A percentile compares a stretch with the other conserved stretches of the same genome.
Conservation (phyloP, 2,329 filamentous ascomycete species). For the Penicillium brevicompactum region DNA sequence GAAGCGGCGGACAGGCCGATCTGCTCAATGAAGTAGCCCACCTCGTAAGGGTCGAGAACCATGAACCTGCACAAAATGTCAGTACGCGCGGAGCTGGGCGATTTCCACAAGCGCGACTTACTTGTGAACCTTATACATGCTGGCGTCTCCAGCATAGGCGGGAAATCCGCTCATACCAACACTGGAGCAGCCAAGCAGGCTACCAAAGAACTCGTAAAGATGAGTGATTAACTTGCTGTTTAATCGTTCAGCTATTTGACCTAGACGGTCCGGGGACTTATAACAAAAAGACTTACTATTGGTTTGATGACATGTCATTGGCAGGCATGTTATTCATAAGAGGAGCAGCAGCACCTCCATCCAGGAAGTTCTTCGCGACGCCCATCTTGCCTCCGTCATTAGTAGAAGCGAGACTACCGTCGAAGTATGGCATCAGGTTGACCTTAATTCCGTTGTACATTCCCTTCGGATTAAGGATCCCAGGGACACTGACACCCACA, state of each 20-base stretch:
- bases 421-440: slow-evolving; percentile 63
- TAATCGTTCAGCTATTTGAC: slow-evolving; percentile 1
- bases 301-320: slow-evolving; percentile 53
- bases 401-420: slow-evolving; percentile 55
- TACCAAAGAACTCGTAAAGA: slow-evolving; percentile 64
- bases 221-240: slow-evolving; percentile 60
- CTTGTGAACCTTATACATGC: slow-evolving; percentile 34
- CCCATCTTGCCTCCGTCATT: slow-evolving; percentile 53
- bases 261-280: not conserved
- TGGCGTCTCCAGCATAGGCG: slow-evolving; percentile 44
- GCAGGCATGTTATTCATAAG: slow-evolving; percentile 59
- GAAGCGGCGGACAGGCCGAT: slow-evolving; percentile 59
- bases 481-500: slow-evolving; percentile 56
- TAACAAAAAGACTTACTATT: slow-evolving; percentile 52
- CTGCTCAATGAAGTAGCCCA: slow-evolving; percentile 63
- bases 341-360: slow-evolving; percentile 60
- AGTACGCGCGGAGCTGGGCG: not conserved
- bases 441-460: slow-evolving; percentile 54
- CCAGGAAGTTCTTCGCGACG: slow-evolving; percentile 61
- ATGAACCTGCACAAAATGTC: slow-evolving; percentile 49
- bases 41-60: slow-evolving; percentile 54
- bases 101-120: slow-evolving; percentile 7
- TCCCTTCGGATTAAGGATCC: slow-evolving; percentile 57
- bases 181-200: slow-evolving; percentile 58
- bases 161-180: slow-evolving; percentile 55